Conservation (phyloP, 371 early-diverging fungal genomes). For the Mortierella sp. region DNA sequence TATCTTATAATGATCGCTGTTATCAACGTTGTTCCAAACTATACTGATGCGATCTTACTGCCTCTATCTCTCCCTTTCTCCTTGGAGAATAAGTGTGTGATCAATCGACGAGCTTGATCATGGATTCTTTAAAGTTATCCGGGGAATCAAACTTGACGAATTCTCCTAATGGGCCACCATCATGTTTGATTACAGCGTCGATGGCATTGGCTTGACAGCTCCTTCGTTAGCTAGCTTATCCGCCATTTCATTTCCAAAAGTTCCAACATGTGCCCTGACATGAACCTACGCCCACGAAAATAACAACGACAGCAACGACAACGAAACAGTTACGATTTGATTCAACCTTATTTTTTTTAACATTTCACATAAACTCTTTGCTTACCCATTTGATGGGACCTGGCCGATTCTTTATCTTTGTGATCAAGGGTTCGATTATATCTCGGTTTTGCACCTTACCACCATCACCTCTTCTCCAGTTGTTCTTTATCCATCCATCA, state of each 20-base stretch:
- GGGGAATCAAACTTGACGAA: too few species aligned
- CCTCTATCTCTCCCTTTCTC: background rate
- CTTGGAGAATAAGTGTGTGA: background rate
- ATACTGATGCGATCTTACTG: background rate
- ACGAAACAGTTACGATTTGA: background rate
- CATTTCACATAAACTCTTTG: background rate
- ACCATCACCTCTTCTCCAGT: conserved; percentile 70
- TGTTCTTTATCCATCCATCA: conserved; percentile 72
- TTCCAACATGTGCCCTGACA: conserved; percentile 76
- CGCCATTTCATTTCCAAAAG: conserved; percentile 82
- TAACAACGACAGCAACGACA: background rate
- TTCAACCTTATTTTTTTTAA: background rate
- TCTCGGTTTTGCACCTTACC: conserved; percentile 80
- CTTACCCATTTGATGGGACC: conserved; percentile 65
- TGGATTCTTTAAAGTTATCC: too few species aligned
- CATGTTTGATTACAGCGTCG: background rate
- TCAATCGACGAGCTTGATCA: too few species aligned
- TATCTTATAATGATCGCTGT: background rate
- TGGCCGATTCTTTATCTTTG: conserved; percentile 56
- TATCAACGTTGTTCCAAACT: conserved; percentile 1
- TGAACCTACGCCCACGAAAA: conserved; percentile 46
- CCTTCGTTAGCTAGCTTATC: conserved; percentile 76
- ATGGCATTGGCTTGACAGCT: conserved; percentile 53
- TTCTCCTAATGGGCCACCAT: too few species aligned
- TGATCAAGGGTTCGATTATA: conserved; percentile 69